Conservation (phyloP, 1,284 basidiomycete species). For the Gomphus bonarii region DNA sequence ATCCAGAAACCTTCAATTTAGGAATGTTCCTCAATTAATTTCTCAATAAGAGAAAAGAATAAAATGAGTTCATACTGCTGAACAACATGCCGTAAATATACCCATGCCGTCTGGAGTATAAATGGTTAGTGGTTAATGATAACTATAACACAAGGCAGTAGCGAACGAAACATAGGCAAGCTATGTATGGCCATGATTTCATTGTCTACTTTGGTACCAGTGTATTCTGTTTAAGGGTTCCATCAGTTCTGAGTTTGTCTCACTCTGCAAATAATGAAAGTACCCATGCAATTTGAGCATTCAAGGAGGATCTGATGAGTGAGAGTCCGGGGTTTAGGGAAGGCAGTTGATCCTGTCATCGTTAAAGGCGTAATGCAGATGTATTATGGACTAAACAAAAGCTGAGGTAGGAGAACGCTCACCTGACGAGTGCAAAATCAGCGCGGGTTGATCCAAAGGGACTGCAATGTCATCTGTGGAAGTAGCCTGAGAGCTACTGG, state of each 20-base stretch:
- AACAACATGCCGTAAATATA: background rate
- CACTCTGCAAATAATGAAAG: too few species aligned
- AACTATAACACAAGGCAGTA: background rate
- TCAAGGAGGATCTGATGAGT: conserved; percentile 15
- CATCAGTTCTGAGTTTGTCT: too few species aligned
- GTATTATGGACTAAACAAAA: background rate
- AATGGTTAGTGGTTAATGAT: background rate
- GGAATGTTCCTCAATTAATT: background rate
- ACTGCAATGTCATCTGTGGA: background rate
- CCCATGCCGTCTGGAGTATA: conserved; percentile 6
- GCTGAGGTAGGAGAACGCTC: conserved; percentile 4
- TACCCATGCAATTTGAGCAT: background rate
- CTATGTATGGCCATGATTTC: background rate
- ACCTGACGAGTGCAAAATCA: conserved; percentile 29
- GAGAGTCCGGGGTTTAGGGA: conserved; percentile 21
- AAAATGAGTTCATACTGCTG: background rate
- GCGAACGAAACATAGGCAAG: conserved; percentile 15
- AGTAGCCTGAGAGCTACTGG: background rate
- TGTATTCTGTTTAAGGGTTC: too few species aligned
- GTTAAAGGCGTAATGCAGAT: background rate
- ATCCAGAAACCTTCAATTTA: conserved; percentile 18
- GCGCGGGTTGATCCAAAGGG: conserved; percentile 12
- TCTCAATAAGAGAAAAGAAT: background rate
- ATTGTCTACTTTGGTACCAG: background rate
- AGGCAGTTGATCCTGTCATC: conserved; percentile 21